Evolutionary conservation across 352 stramenopile genomes (phyloP), one percentile per base, ranked within the genome.

Genomic region (Globisporangium recalcitrans): DNA sequence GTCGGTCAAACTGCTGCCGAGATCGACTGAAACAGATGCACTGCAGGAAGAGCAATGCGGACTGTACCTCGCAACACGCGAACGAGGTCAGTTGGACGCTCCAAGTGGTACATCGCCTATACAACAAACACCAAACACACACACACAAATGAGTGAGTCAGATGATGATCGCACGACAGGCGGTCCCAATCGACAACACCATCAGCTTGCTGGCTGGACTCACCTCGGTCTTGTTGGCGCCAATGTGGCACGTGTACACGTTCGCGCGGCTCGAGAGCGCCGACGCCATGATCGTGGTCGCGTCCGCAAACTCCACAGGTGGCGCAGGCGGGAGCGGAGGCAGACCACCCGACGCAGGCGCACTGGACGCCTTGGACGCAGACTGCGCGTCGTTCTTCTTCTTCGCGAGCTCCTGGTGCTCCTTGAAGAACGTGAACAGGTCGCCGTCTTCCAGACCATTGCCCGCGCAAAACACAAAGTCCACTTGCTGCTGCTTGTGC

Each of bases 391-490:
- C 51, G 38, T 42, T 34, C n/a, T 67, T 58, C 40, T 73, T 72
- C 65, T 70, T 72, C 3, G 69, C 59, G 19, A 70, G 49, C 54
- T 84, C 77, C 54, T 75, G 72, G 42, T 88, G 77, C 60, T 90
- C 80, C 40, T 83, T 78, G 62, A 96, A 90, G 54, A 88, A 92
- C 65, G 80, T 79, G 60, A 95, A 96, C 58, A 96, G 64, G 54
- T 96, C 87, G 63, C 94, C 85, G 58, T 96, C 87, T 31, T 88
- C 86, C 4, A 90, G 67, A 4, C 88, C 84, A 57, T 94, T 91
- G 44, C 87, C 85, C 29, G 87, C 86, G 44, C 86, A 94, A 56
- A 96, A 85, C 21, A 96, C 75, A 58, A 96, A 95, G 59, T 96
- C 87, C 21, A 96, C 62, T 21, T 74, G 69, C 57, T 72, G 62